Conservation (phyloP, 306 rosid species). For the Vigna hirtella region DNA sequence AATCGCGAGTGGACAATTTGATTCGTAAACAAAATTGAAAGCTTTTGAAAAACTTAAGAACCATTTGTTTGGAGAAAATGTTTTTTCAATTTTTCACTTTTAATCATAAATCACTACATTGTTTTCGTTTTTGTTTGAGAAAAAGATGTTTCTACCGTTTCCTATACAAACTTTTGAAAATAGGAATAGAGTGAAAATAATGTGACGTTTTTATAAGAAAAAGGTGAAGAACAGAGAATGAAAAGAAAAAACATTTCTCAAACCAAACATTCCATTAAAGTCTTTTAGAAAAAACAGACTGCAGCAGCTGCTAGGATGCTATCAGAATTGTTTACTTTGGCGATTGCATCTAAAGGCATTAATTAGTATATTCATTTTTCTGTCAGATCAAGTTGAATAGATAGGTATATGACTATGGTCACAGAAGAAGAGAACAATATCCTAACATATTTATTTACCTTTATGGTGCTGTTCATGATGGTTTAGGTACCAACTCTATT, state of each 20-base stretch:
- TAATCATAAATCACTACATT: not conserved
- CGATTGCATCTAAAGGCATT: conserved; percentile 4
- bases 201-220: too few species aligned
- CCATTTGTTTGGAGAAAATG: not conserved
- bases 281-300: too few species aligned
- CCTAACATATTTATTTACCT: too few species aligned
- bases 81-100: not conserved
- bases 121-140: not conserved
- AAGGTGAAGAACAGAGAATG: too few species aligned
- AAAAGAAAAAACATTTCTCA: too few species aligned
- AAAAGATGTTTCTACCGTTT: not conserved
- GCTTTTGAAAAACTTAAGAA: not conserved
- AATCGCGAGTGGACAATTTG: not conserved
- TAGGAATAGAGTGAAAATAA: too few species aligned
- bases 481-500: not conserved
- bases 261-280: too few species aligned
- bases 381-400: not conserved
- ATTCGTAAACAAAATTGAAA: not conserved
- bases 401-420: not conserved
- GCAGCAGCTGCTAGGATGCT: not conserved
- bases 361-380: not conserved
- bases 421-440: too few species aligned
- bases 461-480: not conserved
- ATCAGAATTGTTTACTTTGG: conserved; percentile 1
- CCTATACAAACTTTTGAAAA: too few species aligned